Percentiles rank a stretch among this genome's conserved stretches.
These are phyloP conservation scores for Mangifera indica DNA, from an alignment of 345 rosid species.

Conservation along the genomic window DNA sequence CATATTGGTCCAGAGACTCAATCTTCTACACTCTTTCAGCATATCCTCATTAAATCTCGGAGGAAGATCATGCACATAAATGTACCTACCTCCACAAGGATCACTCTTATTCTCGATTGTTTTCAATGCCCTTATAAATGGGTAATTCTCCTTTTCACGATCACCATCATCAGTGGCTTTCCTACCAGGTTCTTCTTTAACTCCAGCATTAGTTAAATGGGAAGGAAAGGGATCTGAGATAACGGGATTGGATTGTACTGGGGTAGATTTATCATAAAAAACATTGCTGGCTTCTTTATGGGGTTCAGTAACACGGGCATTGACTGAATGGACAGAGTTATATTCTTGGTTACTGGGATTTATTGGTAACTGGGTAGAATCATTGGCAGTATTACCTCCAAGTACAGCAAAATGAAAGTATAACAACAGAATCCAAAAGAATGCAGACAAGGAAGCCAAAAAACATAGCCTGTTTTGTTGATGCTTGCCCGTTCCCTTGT, in stretches of 20 bases:
- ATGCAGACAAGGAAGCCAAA: constrained; percentile 48
- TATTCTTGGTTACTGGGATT: constrained; percentile 22
- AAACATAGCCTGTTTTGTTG: constrained; percentile 52
- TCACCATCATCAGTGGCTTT: constrained; percentile 12
- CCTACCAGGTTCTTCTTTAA: not conserved
- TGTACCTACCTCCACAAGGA: constrained; percentile 81
- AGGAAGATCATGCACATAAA: constrained; percentile 77
- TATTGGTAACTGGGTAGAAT: constrained; percentile 35
- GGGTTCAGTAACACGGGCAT: constrained; percentile 15
- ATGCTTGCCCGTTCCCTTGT: constrained; percentile 58
- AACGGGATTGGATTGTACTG: constrained; percentile 25
- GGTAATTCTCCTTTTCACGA: constrained; percentile 32
- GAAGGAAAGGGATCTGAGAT: constrained; percentile 28
- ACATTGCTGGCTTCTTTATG: not conserved
- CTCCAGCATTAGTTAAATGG: constrained; percentile 23
- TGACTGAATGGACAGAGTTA: constrained; percentile 26
- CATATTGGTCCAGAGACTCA: constrained; percentile 93
- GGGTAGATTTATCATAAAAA: constrained; percentile 37
- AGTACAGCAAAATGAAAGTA: constrained; percentile 67
- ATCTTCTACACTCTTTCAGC: constrained; percentile 76
- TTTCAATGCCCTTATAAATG: constrained; percentile 66
- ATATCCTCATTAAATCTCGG: constrained; percentile 79
- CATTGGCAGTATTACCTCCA: constrained; percentile 32
- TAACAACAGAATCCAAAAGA: constrained; percentile 66
- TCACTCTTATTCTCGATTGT: constrained; percentile 72